phyloP scores from a whole-genome alignment of 2,329 filamentous ascomycete genomes.

The Alternaria conjuncta region DNA sequence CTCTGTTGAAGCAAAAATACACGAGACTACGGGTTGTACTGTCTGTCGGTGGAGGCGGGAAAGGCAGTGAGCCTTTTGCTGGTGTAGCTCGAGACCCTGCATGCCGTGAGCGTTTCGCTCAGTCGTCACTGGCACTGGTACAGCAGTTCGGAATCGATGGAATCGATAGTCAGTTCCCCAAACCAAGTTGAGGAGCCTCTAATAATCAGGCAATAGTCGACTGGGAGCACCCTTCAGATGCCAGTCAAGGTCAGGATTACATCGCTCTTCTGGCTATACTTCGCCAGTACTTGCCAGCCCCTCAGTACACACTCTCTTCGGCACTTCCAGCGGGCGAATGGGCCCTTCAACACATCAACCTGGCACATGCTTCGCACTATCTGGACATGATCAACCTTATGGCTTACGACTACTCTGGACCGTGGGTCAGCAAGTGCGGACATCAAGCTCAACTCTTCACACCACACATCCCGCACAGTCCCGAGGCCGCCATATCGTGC shows the following conservation, averaged over 20 bases:
- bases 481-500: slow-evolving; percentile 65
- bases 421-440: slow-evolving; percentile 71
- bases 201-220: slow-evolving; percentile 64
- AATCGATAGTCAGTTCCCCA: slow-evolving; percentile 68
- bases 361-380: slow-evolving; percentile 66
- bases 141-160: slow-evolving; percentile 75
- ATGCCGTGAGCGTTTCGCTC: slow-evolving; percentile 72
- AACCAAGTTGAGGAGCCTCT: neutral
- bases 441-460: slow-evolving; percentile 79
- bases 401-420: slow-evolving; percentile 79
- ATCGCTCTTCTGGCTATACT: slow-evolving; percentile 70
- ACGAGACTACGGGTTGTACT: slow-evolving; percentile 75
- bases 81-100: slow-evolving; percentile 67
- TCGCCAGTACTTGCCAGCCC: slow-evolving; percentile 70
- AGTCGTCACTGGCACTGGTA: slow-evolving; percentile 70
- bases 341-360: slow-evolving; percentile 72
- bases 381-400: slow-evolving; percentile 80
- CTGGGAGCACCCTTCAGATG: slow-evolving; percentile 77
- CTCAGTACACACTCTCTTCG: slow-evolving; percentile 72
- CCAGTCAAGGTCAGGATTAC: slow-evolving; percentile 72
- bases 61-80: slow-evolving; percentile 71
- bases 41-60: slow-evolving; percentile 76
- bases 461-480: slow-evolving; percentile 59
- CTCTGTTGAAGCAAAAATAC: slow-evolving; percentile 73
- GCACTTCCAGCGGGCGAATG: slow-evolving; percentile 72